Base-by-base conservation (phyloP, 306 rosid species). In the Sphenostylis stenocarpa region DNA sequence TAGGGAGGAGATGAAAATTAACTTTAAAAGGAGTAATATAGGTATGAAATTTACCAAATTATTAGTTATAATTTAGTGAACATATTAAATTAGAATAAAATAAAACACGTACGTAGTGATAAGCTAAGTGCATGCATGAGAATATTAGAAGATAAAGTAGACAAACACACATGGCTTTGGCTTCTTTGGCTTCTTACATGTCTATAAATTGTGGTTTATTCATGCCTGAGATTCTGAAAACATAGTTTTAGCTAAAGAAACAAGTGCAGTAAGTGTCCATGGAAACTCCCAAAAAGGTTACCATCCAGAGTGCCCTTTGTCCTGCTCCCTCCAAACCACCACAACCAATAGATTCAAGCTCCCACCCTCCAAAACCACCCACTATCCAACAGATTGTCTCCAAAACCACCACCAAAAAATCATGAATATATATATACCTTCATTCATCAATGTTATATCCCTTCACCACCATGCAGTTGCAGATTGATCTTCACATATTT, bases 331-430 rank as follows among this genome's bases (percentile, higher is more conserved):
- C 73, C 15, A 14, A 21, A 3, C 55, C 70, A 21, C 36, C 57
- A 26, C 38, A 9, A 67, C 56, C 15, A 67, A 15, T n/a, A n/a
- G n/a, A 4, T 67, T 67, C 73, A 23, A 44, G 4, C 41, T 45
- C 58, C 14, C 34, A 44, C 24, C 72, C 72, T 26, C 2, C 73
- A 67, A 67, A 67, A 26, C 56, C 72, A 45, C 73, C 57, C 39
- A 67, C 57, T 67, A 16, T 67, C 7, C 58, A 26, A 26, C 7
- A 45, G 16, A 4, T 67, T 16, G 16, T 67, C n/a, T 16, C 57
- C 43, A 44, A 15, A 21, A 67, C 0, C 73, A 9, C 41, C 73
- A 26, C 26, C 43, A 67, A 26, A 3, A 44, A 67, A 15, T 67
- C 38, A 23, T 43, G 38, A 23, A 23, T n/a, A n/a, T n/a, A n/a